Percentiles rank a stretch among this genome's conserved stretches.
Conservation (phyloP, 2,329 filamentous ascomycete genomes). For the Phialophora expanda region DNA sequence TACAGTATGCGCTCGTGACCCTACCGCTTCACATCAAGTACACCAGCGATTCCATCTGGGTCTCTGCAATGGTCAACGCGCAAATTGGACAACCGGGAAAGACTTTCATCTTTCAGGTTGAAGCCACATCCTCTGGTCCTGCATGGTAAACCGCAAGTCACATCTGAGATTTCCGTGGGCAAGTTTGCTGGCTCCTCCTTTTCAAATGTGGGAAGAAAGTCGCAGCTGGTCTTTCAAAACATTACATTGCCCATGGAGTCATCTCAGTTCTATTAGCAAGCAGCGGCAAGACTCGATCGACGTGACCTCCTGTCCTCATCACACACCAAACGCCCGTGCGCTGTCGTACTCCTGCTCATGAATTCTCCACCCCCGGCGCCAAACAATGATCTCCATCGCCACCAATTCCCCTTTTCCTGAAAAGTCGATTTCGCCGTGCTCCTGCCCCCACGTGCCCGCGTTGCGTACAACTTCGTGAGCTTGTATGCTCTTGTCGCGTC, state of each 20-base stretch:
- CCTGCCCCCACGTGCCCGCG: slow-evolving; percentile 4
- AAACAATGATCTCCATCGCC: slow-evolving; percentile 6
- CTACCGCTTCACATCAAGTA: no score
- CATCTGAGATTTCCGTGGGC: not conserved
- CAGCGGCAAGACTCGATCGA: slow-evolving; percentile 17
- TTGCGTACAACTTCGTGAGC: slow-evolving; percentile 5
- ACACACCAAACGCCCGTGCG: slow-evolving; percentile 5
- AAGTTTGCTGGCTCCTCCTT: not conserved
- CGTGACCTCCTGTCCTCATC: slow-evolving; percentile 2
- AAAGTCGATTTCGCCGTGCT: slow-evolving; percentile 11
- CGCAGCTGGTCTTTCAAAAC: not conserved
- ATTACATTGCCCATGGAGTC: slow-evolving; percentile 4
- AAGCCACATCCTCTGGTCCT: not conserved
- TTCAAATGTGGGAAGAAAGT: not conserved
- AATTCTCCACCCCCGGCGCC: not conserved
- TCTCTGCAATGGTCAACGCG: no score
- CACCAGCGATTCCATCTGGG: no score
- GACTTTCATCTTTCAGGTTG: no score
- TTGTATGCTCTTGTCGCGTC: slow-evolving; percentile 18
- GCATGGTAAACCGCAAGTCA: not conserved
- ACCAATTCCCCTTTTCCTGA: not conserved
- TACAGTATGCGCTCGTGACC: no score
- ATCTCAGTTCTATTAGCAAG: slow-evolving; percentile 19
- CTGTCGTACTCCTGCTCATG: slow-evolving; percentile 5
- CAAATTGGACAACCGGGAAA: no score